Conservation (phyloP, 352 stramenopile genomes). For the Phytophthora ohioensis region DNA sequence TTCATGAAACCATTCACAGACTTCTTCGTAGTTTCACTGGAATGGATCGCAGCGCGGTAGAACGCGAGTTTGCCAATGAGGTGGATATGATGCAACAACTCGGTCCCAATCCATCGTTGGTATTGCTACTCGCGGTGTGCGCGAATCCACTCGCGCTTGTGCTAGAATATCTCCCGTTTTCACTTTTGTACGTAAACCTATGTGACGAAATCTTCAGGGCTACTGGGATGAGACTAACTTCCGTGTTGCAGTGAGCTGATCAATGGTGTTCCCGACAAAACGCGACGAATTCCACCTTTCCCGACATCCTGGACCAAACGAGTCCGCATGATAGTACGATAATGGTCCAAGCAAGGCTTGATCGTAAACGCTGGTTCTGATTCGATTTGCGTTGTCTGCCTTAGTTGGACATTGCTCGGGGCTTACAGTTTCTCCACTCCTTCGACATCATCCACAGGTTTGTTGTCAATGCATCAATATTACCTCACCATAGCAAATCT, state of each 20-base stretch:
- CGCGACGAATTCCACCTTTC: conserved; percentile 66
- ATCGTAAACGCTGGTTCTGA: neutral
- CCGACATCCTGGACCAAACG: conserved; percentile 81
- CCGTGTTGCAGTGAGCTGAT: conserved; percentile 67
- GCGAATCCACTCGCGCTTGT: conserved; percentile 66
- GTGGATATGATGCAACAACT: conserved; percentile 74
- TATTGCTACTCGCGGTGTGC: conserved; percentile 76
- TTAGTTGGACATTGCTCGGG: conserved; percentile 73
- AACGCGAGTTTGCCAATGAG: conserved; percentile 84
- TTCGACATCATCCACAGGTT: conserved; percentile 86
- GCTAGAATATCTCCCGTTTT: conserved; percentile 83
- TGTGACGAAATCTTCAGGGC: no score
- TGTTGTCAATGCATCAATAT: neutral
- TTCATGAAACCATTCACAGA: neutral
- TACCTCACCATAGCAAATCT: neutral
- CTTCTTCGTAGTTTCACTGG: conserved; percentile 58
- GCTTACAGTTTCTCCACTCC: conserved; percentile 80
- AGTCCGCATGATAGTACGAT: conserved; percentile 76
- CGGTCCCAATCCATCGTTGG: conserved; percentile 72
- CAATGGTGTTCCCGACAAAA: conserved; percentile 68
- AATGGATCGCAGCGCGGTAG: conserved; percentile 48
- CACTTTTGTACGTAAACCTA: conserved; percentile 66
- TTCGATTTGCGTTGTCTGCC: conserved; percentile 1
- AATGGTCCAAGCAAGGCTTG: neutral
- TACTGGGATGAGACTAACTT: neutral